A percentile compares a stretch with the other conserved stretches of the same genome.
Conservation (phyloP, 371 early-diverging fungal genomes). For the Mucor indicus region DNA sequence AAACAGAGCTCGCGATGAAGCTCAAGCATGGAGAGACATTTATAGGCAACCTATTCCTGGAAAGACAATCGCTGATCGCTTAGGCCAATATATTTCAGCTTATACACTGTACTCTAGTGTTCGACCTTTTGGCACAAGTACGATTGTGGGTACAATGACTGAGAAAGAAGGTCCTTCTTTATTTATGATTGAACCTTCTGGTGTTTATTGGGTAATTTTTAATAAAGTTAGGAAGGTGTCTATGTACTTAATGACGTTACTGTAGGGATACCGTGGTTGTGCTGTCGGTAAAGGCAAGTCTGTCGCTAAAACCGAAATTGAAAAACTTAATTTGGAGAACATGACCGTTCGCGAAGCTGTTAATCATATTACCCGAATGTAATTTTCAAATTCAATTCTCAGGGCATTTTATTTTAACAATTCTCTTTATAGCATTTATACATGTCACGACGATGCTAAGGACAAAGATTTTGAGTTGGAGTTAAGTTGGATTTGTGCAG, state of each 20-base stretch:
- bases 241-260: not conserved
- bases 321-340: slow-evolving; percentile 86
- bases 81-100: slow-evolving; percentile 91
- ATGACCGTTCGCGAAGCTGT: slow-evolving; percentile 89
- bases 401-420: not conserved
- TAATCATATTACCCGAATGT: slow-evolving; percentile 94
- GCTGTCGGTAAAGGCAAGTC: slow-evolving; percentile 97
- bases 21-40: slow-evolving; percentile 82
- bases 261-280: slow-evolving; percentile 89
- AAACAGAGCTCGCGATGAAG: slow-evolving; percentile 90
- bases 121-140: slow-evolving; percentile 94
- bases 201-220: slow-evolving; percentile 92
- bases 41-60: slow-evolving; percentile 84
- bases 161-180: slow-evolving; percentile 76
- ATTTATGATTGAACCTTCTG: slow-evolving; percentile 96
- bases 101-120: slow-evolving; percentile 96
- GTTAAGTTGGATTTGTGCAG: slow-evolving; percentile 93
- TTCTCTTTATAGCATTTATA: slow-evolving; percentile 68
- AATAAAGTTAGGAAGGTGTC: not conserved
- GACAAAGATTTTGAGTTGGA: slow-evolving; percentile 98
- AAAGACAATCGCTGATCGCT: slow-evolving; percentile 90
- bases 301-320: slow-evolving; percentile 96
- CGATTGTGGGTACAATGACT: slow-evolving; percentile 76
- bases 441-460: slow-evolving; percentile 95
- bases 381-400: slow-evolving; percentile 14